Evolutionary conservation across 305 asterid species (phyloP).

Genomic region (Fraxinus angustifolia): DNA sequence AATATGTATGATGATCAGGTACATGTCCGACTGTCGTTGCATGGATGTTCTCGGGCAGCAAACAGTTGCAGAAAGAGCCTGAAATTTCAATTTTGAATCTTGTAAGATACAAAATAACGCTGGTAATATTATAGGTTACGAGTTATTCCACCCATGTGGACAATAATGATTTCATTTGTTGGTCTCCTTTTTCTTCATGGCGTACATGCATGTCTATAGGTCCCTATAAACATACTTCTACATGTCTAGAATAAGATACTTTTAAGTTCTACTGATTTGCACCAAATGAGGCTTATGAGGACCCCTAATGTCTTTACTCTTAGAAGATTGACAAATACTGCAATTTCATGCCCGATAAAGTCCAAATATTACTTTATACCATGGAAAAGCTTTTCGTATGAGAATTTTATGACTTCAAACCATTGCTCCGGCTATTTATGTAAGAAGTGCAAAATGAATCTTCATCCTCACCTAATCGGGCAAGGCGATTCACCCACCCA

Average conservation of each 20-base stretch:
- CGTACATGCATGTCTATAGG: not conserved
- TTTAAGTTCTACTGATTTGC: not conserved
- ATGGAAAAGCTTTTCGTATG: not conserved
- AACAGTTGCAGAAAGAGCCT: conserved; percentile 94
- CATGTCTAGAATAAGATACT: not conserved
- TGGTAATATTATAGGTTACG: conserved; percentile 1
- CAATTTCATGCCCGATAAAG: not conserved
- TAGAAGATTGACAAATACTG: not conserved
- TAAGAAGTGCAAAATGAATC: not conserved
- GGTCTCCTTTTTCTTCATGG: not conserved
- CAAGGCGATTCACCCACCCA: conserved; percentile 79
- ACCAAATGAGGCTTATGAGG: not conserved
- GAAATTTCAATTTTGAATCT: conserved; percentile 23
- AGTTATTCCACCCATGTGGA: not conserved
- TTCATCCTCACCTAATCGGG: conserved; percentile 42
- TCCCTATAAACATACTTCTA: not conserved
- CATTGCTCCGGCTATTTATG: not conserved
- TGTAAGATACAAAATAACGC: conserved; percentile 3
- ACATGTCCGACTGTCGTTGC: conserved; percentile 61
- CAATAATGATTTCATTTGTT: not conserved
- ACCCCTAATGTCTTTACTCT: not conserved
- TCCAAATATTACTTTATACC: not conserved
- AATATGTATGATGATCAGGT: conserved; percentile 60
- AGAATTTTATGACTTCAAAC: not conserved
- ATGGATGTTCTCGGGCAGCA: conserved; percentile 88